Evolutionary conservation across 306 rosid species (phyloP).

Genomic region (barrel medic (Medicago truncatula)): DNA sequence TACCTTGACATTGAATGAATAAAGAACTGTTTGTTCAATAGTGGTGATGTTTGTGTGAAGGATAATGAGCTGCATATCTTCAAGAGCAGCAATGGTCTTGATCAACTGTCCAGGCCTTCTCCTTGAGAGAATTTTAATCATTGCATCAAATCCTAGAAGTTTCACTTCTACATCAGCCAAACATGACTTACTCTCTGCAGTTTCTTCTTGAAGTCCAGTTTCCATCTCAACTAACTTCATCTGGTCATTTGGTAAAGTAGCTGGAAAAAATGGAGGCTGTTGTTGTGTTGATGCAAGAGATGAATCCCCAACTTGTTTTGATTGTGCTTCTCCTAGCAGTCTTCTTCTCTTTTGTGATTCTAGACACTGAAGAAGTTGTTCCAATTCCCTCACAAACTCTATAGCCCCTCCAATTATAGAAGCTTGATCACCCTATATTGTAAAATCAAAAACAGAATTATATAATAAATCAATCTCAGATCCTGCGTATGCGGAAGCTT

Average conservation of each 20-base stretch:
- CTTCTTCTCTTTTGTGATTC: slow-evolving; percentile 93
- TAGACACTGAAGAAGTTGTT: slow-evolving; percentile 91
- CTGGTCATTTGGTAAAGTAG: slow-evolving; percentile 58
- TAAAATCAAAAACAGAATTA: neutral
- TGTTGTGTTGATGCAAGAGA: slow-evolving; percentile 40
- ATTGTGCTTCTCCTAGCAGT: slow-evolving; percentile 69
- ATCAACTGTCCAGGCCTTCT: slow-evolving; percentile 92
- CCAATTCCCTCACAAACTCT: slow-evolving; percentile 92
- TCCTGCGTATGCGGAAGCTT: too few species aligned
- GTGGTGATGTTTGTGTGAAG: slow-evolving; percentile 97
- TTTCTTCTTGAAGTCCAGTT: slow-evolving; percentile 69
- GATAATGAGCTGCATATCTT: slow-evolving; percentile 85
- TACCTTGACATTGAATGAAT: slow-evolving; percentile 95
- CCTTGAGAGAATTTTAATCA: slow-evolving; percentile 86
- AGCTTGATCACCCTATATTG: slow-evolving; percentile 91
- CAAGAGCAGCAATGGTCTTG: slow-evolving; percentile 91
- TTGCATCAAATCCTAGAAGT: slow-evolving; percentile 85
- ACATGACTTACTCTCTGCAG: slow-evolving; percentile 86
- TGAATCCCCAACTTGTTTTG: slow-evolving; percentile 55
- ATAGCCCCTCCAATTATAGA: slow-evolving; percentile 98
- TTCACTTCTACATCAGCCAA: slow-evolving; percentile 97
- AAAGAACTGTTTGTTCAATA: slow-evolving; percentile 94
- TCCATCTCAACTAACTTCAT: slow-evolving; percentile 68
- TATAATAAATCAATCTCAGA: too few species aligned
- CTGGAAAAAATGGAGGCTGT: slow-evolving; percentile 53